Evolutionary conservation across 2,329 filamentous ascomycete species (phyloP).

Genomic region (Sarocladiaceae sp.): DNA sequence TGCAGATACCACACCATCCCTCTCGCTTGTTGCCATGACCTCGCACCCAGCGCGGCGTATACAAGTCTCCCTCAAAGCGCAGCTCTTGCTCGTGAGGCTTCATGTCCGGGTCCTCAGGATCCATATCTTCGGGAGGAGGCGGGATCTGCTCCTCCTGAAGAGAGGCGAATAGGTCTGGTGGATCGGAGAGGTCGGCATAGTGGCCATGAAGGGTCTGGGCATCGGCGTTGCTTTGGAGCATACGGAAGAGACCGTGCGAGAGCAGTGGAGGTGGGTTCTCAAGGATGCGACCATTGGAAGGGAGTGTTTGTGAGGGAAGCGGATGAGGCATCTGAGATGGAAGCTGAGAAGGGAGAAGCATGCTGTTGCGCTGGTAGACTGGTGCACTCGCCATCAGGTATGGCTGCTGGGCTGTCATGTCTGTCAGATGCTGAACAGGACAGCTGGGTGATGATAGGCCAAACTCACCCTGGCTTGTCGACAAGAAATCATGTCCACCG

Average conservation of each 20-base stretch:
- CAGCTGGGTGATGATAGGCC: conserved; percentile 43
- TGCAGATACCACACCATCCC: conserved; percentile 86
- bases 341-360: conserved; percentile 44
- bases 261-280: conserved; percentile 56
- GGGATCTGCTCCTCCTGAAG: conserved; percentile 67
- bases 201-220: conserved; percentile 60
- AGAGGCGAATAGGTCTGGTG: conserved; percentile 70
- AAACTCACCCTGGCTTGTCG: conserved; percentile 45
- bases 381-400: conserved; percentile 48
- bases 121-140: conserved; percentile 76
- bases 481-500: conserved; percentile 52
- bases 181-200: conserved; percentile 67
- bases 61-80: conserved; percentile 73
- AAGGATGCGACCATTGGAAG: conserved; percentile 44
- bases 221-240: conserved; percentile 70
- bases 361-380: conserved; percentile 47
- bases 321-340: conserved; percentile 49
- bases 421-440: conserved; percentile 33
- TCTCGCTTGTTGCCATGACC: conserved; percentile 83
- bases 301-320: conserved; percentile 43
- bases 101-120: conserved; percentile 67
- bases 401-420: conserved; percentile 41
- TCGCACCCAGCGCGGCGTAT: conserved; percentile 77
- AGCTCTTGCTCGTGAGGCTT: conserved; percentile 73
- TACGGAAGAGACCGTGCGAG: conserved; percentile 67